These are phyloP conservation scores for Balamuthia mandrillaris DNA, from an alignment of 208 protist genomes.

Conservation along the genomic window DNA sequence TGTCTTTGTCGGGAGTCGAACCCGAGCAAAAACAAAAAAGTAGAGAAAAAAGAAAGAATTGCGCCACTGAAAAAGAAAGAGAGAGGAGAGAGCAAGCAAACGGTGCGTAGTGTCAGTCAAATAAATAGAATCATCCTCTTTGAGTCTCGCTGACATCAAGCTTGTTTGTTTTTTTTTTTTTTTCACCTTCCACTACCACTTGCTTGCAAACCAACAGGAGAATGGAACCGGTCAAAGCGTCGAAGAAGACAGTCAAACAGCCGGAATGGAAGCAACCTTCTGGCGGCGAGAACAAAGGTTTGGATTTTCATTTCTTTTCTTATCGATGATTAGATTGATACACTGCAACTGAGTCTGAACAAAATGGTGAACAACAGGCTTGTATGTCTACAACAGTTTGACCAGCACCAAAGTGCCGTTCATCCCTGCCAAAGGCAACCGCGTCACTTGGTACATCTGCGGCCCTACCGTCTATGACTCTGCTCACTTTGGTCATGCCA, in stretches of 20 bases:
- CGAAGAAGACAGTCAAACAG: not conserved
- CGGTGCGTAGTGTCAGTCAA: no score
- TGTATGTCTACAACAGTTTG: not conserved
- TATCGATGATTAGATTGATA: not conserved
- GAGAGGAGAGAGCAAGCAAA: no score
- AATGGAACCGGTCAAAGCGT: not conserved
- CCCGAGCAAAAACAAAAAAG: no score
- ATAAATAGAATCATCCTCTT: no score
- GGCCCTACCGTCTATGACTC: conserved; percentile 94
- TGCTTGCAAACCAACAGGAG: not conserved
- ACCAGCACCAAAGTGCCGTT: not conserved
- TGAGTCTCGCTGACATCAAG: no score
- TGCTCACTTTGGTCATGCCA: conserved; percentile 95
- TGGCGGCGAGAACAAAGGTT: not conserved
- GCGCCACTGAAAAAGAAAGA: no score
- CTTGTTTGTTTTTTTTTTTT: not conserved
- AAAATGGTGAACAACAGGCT: not conserved
- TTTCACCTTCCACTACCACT: not conserved
- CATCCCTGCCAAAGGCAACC: not conserved
- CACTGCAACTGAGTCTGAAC: not conserved
- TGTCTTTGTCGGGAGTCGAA: no score
- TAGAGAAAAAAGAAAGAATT: no score
- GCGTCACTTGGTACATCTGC: conserved; percentile 90
- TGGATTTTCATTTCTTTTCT: not conserved
- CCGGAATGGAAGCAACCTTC: not conserved